Evolutionary conservation across 306 rosid genomes (phyloP), one percentile per base, ranked within the genome.

Genomic region (Sindora glabra): DNA sequence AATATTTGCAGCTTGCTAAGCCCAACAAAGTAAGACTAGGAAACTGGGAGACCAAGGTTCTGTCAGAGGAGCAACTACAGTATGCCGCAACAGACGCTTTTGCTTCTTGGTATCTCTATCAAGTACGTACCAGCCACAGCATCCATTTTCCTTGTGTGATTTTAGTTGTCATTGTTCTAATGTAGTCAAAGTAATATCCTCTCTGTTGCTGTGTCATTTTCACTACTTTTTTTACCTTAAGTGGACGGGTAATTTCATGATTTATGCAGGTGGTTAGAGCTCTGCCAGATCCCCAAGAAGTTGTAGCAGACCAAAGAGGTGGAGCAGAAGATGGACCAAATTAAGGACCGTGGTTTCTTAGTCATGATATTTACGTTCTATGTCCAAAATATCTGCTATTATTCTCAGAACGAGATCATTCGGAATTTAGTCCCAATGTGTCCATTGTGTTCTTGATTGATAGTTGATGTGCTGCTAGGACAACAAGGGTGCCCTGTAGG

Each of bases 71-170:
- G 40, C 96, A 92, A 75, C 68, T 86, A 70, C 68, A 78, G 24
- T 92, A 92, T 78, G 98, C 96, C 42, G 96, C 98, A 38, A 89
- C 85, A 1, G 98, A 92, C 74, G 96, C 95, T 51, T 88, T 75
- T 65, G 83, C 82, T 59, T 88, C 96, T 62, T 83, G 95, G 99
- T 70, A 63, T 81, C 84, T 92, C 17, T 76, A 83, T 53, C 76
- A 88, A 95, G 98, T 92, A 59, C 51, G 48, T 62, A 39, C 25
- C 41, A 14, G 36, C 51, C 33, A 39, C 33, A 7, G 34, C 5
- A 24, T 58, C 55, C 24, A 1, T 16, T 33, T 61, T 8, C 27
- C 41, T 17, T 8, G 8, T 39, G 33, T 1, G 25, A n/a, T 48
- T 17, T 6, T 42, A 13, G 30, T 61, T 14, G 22, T 13, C 37